Evolutionary conservation across 2,329 filamentous ascomycete genomes (phyloP), one percentile per base, ranked within the genome.

Genomic region (Pseudogymnoascus sp.): DNA sequence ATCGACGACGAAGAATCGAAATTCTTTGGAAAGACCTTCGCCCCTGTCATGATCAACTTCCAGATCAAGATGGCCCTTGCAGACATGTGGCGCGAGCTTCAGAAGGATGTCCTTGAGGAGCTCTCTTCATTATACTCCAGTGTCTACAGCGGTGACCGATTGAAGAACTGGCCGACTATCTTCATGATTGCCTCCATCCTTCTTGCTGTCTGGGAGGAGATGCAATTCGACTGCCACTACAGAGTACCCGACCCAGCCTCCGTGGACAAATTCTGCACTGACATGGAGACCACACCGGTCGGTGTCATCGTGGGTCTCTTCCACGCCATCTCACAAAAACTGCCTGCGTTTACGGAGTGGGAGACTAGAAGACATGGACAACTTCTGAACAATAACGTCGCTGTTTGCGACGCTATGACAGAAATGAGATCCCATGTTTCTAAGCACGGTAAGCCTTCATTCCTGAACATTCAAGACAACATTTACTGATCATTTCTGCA

Each of bases 1-100:
- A 93, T 98, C 67, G 87, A 93, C 61, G 90, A 95, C 71, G 86
- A 90, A 71, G 85, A 88, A 62, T 96, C 91, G 68, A 95, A 91
- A 75, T 97, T 89, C 81, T 89, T 84, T 70, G 93, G 93, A 72
- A 93, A 93, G 81, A 93, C 89, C 37, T 87, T 96, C 66, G 93
- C 93, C 14, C 93, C 93, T 11, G 93, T 97, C 74, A 96, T 98
- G 93, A 96, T 98, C 84, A 98, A 97, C 82, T 97, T 97, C 85
- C 91, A 97, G 80, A 92, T 98, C 81, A 98, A 98, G 84, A 95
- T 90, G 72, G 93, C 93, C 62, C 88, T 98, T 78, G 93, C 93
- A 68, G 92, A 96, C 72, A 96, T 97, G 91, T 98, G 93, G 93
- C 92, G 93, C 68, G 93, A 96, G 76, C 82, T 98, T 64, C 93